Conservation (phyloP, 2,329 filamentous ascomycete genomes). For the Emericellopsis atlantica region DNA sequence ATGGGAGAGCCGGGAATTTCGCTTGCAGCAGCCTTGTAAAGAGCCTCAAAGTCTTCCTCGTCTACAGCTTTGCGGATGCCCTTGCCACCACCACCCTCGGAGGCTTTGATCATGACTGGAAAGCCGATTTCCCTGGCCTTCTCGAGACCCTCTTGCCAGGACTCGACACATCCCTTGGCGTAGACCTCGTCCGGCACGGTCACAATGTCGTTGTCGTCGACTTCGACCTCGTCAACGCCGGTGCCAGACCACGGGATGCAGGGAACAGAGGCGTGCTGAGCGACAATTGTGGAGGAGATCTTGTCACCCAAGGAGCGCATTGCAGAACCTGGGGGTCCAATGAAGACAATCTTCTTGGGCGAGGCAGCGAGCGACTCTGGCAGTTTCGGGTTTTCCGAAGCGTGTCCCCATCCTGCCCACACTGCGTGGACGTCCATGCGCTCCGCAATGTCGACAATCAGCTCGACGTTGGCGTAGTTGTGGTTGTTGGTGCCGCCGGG, state of each 20-base stretch:
- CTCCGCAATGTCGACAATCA: conserved; percentile 97
- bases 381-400: conserved; percentile 95
- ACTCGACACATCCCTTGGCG: conserved; percentile 79
- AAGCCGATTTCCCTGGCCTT: conserved; percentile 89
- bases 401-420: conserved; percentile 98
- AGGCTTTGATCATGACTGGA: conserved; percentile 99
- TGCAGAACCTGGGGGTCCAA: conserved; percentile 90
- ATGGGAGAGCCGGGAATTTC: conserved; percentile 98
- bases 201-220: conserved; percentile 77
- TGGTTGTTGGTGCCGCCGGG: conserved; percentile 99
- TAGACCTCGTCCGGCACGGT: conserved; percentile 82
- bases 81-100: conserved; percentile 97
- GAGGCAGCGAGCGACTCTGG: conserved; percentile 93
- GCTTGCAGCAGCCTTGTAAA: conserved; percentile 92
- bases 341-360: conserved; percentile 98
- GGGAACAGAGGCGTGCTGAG: conserved; percentile 89
- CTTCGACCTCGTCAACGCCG: conserved; percentile 67
- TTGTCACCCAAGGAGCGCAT: conserved; percentile 99
- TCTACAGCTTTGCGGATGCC: conserved; percentile 90
- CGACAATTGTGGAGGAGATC: conserved; percentile 98
- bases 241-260: conserved; percentile 99
- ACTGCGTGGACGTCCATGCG: conserved; percentile 97
- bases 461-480: conserved; percentile 98
- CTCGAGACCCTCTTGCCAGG: conserved; percentile 77
- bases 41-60: conserved; percentile 70